Conservation (phyloP, 805 yeast genomes). For the Nakazawaea ishiwadae region DNA sequence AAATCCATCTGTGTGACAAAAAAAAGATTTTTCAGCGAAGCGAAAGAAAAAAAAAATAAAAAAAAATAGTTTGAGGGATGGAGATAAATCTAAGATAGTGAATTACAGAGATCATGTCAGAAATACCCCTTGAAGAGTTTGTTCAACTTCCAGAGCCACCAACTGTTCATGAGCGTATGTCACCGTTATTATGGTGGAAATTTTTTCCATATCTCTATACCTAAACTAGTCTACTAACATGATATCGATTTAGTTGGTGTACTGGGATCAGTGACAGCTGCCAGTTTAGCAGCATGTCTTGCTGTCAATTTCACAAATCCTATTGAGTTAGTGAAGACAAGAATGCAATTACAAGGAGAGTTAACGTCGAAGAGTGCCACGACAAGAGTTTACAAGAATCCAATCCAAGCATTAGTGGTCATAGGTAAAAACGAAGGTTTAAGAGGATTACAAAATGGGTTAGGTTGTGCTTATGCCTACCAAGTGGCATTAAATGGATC, state of each 20-base stretch:
- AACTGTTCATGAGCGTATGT: background rate
- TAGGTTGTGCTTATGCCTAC: conserved; percentile 82
- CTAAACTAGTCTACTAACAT: no score
- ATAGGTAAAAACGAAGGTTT: conserved; percentile 81
- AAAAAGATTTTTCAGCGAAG: background rate
- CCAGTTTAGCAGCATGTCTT: conserved; percentile 94
- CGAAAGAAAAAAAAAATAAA: background rate
- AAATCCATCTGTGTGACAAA: no score
- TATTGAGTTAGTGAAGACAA: conserved; percentile 86
- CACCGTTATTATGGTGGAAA: no score
- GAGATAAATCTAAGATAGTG: background rate
- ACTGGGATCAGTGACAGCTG: conserved; percentile 80
- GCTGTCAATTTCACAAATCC: conserved; percentile 98
- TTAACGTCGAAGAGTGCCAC: conserved; percentile 49
- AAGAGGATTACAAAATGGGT: conserved; percentile 84
- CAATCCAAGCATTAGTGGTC: conserved; percentile 73
- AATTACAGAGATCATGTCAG: background rate
- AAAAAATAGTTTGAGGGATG: background rate
- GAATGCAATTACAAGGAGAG: conserved; percentile 98
- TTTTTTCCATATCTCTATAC: no score
- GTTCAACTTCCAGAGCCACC: background rate
- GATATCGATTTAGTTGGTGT: no score
- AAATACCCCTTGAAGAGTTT: background rate
- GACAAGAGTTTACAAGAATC: conserved; percentile 65
- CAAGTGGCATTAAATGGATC: conserved; percentile 93